Base-by-base conservation (phyloP, 805 yeast genomes). In the Cyberlindnera petersonii region DNA sequence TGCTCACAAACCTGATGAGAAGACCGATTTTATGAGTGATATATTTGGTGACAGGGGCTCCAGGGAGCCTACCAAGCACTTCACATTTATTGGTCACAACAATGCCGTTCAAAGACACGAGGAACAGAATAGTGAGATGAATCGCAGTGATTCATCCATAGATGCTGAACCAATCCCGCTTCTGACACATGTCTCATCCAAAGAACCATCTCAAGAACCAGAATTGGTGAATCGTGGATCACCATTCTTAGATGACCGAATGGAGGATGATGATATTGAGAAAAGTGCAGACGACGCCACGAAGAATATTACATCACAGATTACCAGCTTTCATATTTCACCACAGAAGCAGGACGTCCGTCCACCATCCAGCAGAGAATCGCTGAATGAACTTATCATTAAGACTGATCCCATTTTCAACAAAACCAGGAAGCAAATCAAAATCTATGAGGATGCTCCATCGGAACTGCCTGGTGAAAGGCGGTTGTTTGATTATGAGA, bases 381-480 rank as follows among this genome's bases (percentile, higher is more conserved):
- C 58, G 6, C 35, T 53, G 23, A 35, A 37, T 14, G 42, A 48
- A 16, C 33, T 56, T 15, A 46, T 56, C 17, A 32, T 35, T 17
- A 48, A 42, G 26, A 31, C 51, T 3, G 59, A 56, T 34, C 60
- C 59, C 2, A 42, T 56, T 10, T 56, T 56, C 41, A 42, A 21
- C 33, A 33, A 41, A 11, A 22, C 44, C 6, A 49, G 42, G 26
- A 44, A 45, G 10, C 42, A 47, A 11, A 50, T 56, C 13, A 32
- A 48, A 16, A 56, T 56, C 1, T 56, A 48, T 33, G 55, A 56
- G 31, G 60, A 56, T 42, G 27, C 42, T 9, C 29, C 44, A 19
- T 23, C 31, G 13, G 19, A 23, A 2, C 16, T 22, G 4, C 26
- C 29, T 2, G 15, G 16, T 13, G 50, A 48, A 11, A 42, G 43